A percentile compares a stretch with the other conserved stretches of the same genome.
These are phyloP conservation scores for Russula dissimulans DNA, from an alignment of 768 basidiomycete genomes.

Conservation along the genomic window DNA sequence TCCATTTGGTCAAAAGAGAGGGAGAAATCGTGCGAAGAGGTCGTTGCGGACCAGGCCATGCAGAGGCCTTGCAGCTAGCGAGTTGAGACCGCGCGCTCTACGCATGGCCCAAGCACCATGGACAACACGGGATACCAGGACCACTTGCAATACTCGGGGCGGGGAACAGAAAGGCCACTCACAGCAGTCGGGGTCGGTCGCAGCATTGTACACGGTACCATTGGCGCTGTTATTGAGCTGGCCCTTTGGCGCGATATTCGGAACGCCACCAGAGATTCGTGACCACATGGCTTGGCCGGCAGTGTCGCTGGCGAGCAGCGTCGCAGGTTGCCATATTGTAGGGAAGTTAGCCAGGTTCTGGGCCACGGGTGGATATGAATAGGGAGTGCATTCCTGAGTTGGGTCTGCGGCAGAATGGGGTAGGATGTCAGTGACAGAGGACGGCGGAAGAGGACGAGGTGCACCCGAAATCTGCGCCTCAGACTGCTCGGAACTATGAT, in stretches of 20 bases:
- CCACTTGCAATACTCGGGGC: background rate
- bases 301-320: constrained; percentile 8
- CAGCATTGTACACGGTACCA: constrained; percentile 11
- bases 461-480: constrained; percentile 14
- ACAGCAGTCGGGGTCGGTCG: constrained; percentile 16
- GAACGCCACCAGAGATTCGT: constrained; percentile 35
- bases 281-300: constrained; percentile 31
- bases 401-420: background rate
- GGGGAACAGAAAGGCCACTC: background rate
- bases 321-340: constrained; percentile 8
- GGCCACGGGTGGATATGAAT: constrained; percentile 10
- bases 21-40: background rate
- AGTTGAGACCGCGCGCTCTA: background rate
- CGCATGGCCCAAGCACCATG: no score
- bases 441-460: background rate
- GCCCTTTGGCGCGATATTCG: constrained; percentile 38
- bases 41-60: background rate
- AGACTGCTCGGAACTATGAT: constrained; percentile 11
- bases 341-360: constrained; percentile 2
- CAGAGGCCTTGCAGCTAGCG: background rate
- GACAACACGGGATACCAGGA: background rate
- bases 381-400: constrained; percentile 10
- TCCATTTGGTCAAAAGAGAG: background rate
- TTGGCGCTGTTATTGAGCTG: background rate
- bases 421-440: background rate